These are phyloP conservation scores for Cyclocybe cylindracea DNA, from an alignment of 768 basidiomycete species.

Conservation along the genomic window DNA sequence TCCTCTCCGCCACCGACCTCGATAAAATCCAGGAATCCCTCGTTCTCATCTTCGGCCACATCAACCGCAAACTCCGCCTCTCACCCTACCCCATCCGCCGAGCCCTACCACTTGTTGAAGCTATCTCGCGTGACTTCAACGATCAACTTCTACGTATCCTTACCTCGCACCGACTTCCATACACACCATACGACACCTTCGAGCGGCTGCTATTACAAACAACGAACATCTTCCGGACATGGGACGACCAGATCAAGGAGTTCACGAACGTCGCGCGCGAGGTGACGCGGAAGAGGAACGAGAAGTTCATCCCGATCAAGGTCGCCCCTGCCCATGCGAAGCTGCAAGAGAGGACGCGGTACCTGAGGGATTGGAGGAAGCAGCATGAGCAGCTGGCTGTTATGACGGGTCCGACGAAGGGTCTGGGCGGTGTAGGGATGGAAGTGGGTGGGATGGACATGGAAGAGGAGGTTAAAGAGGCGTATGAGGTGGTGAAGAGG, in stretches of 20 bases:
- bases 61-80: constrained; percentile 93
- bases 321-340: constrained; percentile 89
- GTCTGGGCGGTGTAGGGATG: constrained; percentile 66
- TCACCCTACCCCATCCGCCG: constrained; percentile 97
- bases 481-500: constrained; percentile 96
- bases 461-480: constrained; percentile 96
- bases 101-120: constrained; percentile 95
- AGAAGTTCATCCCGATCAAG: constrained; percentile 97
- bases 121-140: constrained; percentile 97
- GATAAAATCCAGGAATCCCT: constrained; percentile 93
- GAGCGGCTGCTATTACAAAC: constrained; percentile 80
- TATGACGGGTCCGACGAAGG: constrained; percentile 95
- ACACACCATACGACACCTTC: constrained; percentile 93
- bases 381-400: constrained; percentile 97
- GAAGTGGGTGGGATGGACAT: constrained; percentile 93
- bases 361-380: constrained; percentile 90
- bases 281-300: constrained; percentile 83
- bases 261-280: constrained; percentile 93
- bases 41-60: constrained; percentile 84
- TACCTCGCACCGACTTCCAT: constrained; percentile 87
- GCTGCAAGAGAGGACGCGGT: constrained; percentile 83
- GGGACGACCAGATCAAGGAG: constrained; percentile 91
- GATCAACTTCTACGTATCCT: constrained; percentile 91
- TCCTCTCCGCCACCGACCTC: constrained; percentile 94
- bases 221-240: constrained; percentile 77